These are phyloP conservation scores for Nothophoma quercina DNA, from an alignment of 2,329 filamentous ascomycete genomes.

Conservation along the genomic window DNA sequence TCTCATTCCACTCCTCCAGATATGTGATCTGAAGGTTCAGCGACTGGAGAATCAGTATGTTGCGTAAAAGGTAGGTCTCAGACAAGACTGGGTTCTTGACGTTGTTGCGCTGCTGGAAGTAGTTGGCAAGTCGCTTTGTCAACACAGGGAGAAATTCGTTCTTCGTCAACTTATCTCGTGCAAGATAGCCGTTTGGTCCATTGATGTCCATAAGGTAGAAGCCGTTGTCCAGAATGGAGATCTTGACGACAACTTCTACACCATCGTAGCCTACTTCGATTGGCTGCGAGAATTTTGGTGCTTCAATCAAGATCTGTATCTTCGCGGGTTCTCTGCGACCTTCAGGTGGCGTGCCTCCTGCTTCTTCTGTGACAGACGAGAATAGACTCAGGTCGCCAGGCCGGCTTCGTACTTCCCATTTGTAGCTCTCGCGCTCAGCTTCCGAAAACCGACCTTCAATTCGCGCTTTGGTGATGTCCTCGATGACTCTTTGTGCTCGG, in stretches of 20 bases:
- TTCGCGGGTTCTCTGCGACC: constrained; percentile 72
- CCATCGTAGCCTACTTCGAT: constrained; percentile 58
- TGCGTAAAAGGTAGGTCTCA: constrained; percentile 75
- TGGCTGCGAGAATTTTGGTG: constrained; percentile 68
- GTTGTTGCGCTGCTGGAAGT: constrained; percentile 74
- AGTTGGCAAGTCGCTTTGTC: constrained; percentile 74
- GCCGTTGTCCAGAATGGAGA: constrained; percentile 63
- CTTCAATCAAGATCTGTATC: constrained; percentile 76
- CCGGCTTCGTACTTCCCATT: constrained; percentile 79
- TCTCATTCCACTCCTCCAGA: constrained; percentile 59
- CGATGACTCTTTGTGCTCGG: constrained; percentile 76
- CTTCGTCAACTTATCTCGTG: constrained; percentile 74
- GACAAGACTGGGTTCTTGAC: constrained; percentile 70
- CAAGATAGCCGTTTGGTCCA: constrained; percentile 74
- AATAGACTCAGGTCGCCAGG: constrained; percentile 63
- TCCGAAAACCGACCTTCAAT: constrained; percentile 87
- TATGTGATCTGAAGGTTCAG: constrained; percentile 69
- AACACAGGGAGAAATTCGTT: constrained; percentile 79
- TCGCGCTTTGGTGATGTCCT: constrained; percentile 86
- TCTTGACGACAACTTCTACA: constrained; percentile 73
- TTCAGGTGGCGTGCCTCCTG: constrained; percentile 66
- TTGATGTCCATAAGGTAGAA: constrained; percentile 65
- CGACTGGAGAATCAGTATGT: constrained; percentile 77
- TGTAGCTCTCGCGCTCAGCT: constrained; percentile 78
- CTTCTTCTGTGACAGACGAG: constrained; percentile 76